Evolutionary conservation across 768 basidiomycete species (phyloP), one percentile per base, ranked within the genome.

Genomic region (Collybia sordida): DNA sequence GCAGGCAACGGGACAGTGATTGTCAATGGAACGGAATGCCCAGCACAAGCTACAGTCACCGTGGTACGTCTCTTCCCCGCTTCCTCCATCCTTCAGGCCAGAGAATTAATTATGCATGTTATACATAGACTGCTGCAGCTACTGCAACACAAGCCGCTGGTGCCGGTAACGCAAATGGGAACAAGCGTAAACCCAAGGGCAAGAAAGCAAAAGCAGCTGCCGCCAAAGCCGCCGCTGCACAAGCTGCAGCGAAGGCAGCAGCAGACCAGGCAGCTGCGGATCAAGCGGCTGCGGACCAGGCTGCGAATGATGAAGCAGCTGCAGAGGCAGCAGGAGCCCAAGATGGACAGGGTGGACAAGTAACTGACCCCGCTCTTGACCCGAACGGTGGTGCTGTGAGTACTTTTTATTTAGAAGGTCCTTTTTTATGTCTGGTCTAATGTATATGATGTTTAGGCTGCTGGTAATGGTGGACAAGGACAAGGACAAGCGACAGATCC

Each of bases 1-100:
- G 42, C 34, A 11, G 57, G 47, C 18, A 55, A 59, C 17, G 61
- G 39, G 11, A 60, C 55, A 14, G 55, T 54, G 1, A 59, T 54
- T 7, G 61, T 56, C 2, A 60, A 59, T 39, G 60, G 43, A 19
- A 52, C 57, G 17, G 51, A 27, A 25, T 51, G 50, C 24, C 40
- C 46, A 4, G 40, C 48, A 19, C 12, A 43, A 4, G 58, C 51
- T 6, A 53, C 49, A 3, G 53, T 53, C 46, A 54, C 62, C 14
- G 56, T 48, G 17, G 59, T 56, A 41, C 38, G 52, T 45, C 9
- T 7, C 31, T 31, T 31, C n/a, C n/a, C n/a, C 12, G 38, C 12
- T 31, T n/a, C 15, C 0, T 21, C 15, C 7, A n/a, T 7, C 25
- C 5, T 31, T 7, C 2, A 6, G 5, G 22, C 27, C 3, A 9